Evolutionary conservation across 768 basidiomycete genomes (phyloP), one percentile per base, ranked within the genome.

Genomic region (Paxillus involutus): DNA sequence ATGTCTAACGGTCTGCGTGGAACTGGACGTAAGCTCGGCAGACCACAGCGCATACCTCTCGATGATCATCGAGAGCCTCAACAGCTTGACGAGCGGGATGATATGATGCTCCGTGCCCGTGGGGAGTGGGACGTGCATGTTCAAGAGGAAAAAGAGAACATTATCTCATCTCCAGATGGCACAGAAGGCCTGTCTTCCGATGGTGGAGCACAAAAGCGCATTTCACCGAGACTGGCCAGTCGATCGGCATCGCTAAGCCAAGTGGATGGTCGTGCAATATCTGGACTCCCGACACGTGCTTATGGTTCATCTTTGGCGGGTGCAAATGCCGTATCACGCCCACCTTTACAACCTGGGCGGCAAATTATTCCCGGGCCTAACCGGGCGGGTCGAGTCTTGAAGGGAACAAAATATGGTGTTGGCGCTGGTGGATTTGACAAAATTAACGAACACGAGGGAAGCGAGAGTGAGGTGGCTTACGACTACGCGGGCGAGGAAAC

Each of bases 381-480:
- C 57, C 74, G 81, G 49, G 73, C 80, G 12, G 80, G 77, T 11
- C 75, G 82, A n/a, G 69, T 81, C 11, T 70, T 80, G 65, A 80
- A 81, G 70, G 67, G 59, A 39, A 44, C 59, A 42, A 71, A 73
- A 56, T 71, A 69, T 42, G 69, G 72, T 36, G 53, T 46, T 3
- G 53, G 61, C 30, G 53, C 64, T 16, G 60, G 65, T 24, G 69
- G 72, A 29, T 73, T 80, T 46, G 81, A 83, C 58, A 77, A 79
- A 51, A 80, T 83, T 30, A 76, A 75, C 40, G 76, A 80, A 59
- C 52, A 67, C 6, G 80, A 80, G 45, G 63, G 63, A 13, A 74
- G 71, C 43, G 80, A 79, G 49, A 72, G 66, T 37, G 75, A 77
- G 53, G 60, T 67, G 55, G 68, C 60, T 52, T 70, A 64, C 51